Evolutionary conservation across 1,284 basidiomycete species (phyloP).

Genomic region (Boletellus sp.): DNA sequence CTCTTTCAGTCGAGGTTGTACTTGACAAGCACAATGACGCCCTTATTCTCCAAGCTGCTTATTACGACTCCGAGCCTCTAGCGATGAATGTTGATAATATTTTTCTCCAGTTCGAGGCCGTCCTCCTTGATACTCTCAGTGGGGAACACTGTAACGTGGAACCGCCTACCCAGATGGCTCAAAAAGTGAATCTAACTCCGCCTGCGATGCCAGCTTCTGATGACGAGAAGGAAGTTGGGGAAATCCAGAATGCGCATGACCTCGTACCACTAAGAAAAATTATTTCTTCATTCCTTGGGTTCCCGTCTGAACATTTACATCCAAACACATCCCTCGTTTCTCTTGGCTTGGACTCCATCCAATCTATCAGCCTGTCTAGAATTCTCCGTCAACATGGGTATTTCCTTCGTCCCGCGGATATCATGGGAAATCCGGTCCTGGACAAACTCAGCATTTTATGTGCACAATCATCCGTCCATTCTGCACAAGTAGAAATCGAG

Average conservation of each 20-base stretch:
- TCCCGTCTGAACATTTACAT: constrained; percentile 28
- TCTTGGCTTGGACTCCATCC: constrained; percentile 49
- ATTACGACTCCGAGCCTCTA: constrained; percentile 14
- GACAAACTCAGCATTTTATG: constrained; percentile 3
- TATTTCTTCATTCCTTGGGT: constrained; percentile 37
- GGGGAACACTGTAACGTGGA: neutral
- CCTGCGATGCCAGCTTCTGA: neutral
- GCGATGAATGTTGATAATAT: constrained; percentile 12
- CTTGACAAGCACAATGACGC: constrained; percentile 29
- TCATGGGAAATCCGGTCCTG: constrained; percentile 29
- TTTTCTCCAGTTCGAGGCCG: constrained; percentile 18
- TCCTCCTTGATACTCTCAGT: constrained; percentile 15
- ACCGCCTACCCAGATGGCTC: neutral
- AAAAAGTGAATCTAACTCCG: neutral
- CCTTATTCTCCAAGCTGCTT: constrained; percentile 15
- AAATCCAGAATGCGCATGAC: constrained; percentile 4
- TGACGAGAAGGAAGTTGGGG: constrained; percentile 3
- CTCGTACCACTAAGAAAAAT: constrained; percentile 26
- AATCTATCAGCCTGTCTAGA: constrained; percentile 42
- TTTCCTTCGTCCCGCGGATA: constrained; percentile 33
- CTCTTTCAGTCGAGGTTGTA: constrained; percentile 44
- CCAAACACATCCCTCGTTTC: constrained; percentile 40
- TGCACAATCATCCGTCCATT: neutral
- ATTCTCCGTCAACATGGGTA: constrained; percentile 34
- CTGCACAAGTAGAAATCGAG: constrained; percentile 4